Percentiles rank a stretch among this genome's conserved stretches.
These are phyloP conservation scores for Diaporthe sp. DNA, from an alignment of 2,329 filamentous ascomycete species.

Conservation along the genomic window DNA sequence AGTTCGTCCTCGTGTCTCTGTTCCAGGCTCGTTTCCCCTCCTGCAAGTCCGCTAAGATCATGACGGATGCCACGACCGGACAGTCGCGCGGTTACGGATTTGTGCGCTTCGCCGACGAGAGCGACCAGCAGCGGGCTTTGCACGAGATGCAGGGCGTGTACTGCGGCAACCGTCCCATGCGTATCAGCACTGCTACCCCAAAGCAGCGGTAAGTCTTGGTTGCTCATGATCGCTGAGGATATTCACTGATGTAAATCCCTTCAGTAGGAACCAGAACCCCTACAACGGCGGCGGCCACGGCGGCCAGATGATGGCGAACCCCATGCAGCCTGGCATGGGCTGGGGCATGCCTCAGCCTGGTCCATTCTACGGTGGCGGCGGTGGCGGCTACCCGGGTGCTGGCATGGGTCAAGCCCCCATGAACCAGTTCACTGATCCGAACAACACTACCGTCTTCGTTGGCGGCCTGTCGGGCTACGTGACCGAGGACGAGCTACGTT, in stretches of 20 bases:
- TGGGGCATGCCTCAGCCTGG: conserved; percentile 51
- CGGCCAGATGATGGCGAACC: conserved; percentile 55
- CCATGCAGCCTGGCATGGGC: conserved; percentile 61
- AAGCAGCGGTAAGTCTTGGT: conserved; percentile 80
- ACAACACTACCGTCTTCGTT: conserved; percentile 99
- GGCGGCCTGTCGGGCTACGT: conserved; percentile 97
- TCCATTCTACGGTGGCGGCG: conserved; percentile 47
- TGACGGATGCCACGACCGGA: conserved; percentile 98
- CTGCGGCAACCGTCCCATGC: conserved; percentile 98
- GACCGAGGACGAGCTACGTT: conserved; percentile 98
- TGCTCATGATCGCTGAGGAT: not conserved
- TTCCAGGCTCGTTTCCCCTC: conserved; percentile 97
- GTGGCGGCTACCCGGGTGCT: conserved; percentile 53
- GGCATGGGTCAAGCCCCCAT: conserved; percentile 65
- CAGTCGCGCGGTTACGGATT: conserved; percentile 99
- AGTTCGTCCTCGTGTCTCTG: conserved; percentile 96
- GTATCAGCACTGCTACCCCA: conserved; percentile 96
- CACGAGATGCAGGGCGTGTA: conserved; percentile 99
- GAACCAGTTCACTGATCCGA: conserved; percentile 99
- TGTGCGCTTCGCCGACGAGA: conserved; percentile 95
- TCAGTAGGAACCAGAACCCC: conserved; percentile 54
- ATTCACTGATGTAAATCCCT: not conserved
- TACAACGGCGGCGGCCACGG: conserved; percentile 53
- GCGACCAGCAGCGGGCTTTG: conserved; percentile 94
- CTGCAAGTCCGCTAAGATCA: conserved; percentile 99